phyloP scores from a whole-genome alignment of 2,329 filamentous ascomycete species.

The Penicillium sp. region DNA sequence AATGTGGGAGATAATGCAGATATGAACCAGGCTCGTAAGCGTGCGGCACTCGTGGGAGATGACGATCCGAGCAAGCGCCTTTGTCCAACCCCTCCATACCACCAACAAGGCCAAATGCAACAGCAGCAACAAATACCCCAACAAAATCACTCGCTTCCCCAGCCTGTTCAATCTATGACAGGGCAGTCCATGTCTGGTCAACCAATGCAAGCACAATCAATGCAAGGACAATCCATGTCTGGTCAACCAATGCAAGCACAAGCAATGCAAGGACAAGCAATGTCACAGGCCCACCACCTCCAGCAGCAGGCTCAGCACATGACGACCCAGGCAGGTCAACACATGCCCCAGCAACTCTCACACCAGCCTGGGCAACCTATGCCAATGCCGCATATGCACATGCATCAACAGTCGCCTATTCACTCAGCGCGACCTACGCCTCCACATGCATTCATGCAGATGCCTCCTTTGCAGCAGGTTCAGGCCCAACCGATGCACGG shows the following conservation, averaged over 20 bases:
- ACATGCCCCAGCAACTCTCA: conserved; percentile 13
- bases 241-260: conserved; percentile 4
- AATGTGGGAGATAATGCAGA: conserved; percentile 8
- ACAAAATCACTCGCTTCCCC: conserved; percentile 16
- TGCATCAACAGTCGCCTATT: conserved; percentile 22
- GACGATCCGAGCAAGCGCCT: conserved; percentile 19
- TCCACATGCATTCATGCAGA: conserved; percentile 23
- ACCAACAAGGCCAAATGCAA: conserved; percentile 11
- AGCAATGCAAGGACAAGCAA: not conserved
- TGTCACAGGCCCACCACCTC: conserved; percentile 9
- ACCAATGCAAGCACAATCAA: not conserved
- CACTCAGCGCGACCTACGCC: conserved; percentile 16
- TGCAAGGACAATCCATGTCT: not conserved
- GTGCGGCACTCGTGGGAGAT: conserved; percentile 6
- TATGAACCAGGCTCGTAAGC: conserved; percentile 10
- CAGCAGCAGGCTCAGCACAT: conserved; percentile 13
- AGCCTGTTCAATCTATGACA: conserved; percentile 5
- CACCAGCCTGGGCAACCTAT: conserved; percentile 13
- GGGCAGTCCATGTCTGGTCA: conserved; percentile 1
- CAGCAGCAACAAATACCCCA: conserved; percentile 12
- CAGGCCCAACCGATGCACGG: conserved; percentile 17
- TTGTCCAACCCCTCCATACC: conserved; percentile 21
- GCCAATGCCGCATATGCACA: conserved; percentile 24
- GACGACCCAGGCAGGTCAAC: conserved; percentile 7
- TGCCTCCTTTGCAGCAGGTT: conserved; percentile 24